phyloP scores from a whole-genome alignment of 2,329 filamentous ascomycete genomes.

The Magnaporthales sp. region DNA sequence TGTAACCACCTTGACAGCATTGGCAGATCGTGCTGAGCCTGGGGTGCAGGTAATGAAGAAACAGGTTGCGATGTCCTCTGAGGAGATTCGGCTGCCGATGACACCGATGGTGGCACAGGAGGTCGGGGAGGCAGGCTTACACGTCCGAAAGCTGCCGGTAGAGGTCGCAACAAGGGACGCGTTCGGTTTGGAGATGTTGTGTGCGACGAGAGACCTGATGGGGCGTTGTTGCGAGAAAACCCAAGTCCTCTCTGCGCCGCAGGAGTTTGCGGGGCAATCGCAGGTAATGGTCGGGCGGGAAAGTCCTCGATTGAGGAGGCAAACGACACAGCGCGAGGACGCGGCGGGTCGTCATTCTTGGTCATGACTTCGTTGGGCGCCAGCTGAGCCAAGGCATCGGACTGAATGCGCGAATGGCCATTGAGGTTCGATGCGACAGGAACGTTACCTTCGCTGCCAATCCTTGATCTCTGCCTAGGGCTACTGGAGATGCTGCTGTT shows the following conservation, averaged over 20 bases:
- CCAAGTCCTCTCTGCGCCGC: neutral
- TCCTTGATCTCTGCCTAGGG: neutral
- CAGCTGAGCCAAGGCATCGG: neutral
- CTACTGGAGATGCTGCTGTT: neutral
- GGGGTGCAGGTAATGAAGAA: neutral
- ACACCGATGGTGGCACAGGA: neutral
- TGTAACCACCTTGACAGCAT: constrained; percentile 4
- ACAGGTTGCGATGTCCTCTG: neutral
- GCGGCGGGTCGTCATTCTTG: neutral
- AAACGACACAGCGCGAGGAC: constrained; percentile 1
- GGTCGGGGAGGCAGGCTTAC: neutral
- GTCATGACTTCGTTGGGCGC: neutral
- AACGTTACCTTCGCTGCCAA: neutral
- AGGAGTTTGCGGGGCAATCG: neutral
- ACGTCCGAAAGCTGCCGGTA: neutral
- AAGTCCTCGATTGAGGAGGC: neutral
- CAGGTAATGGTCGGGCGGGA: neutral
- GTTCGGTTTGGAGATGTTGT: neutral
- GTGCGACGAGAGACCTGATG: neutral
- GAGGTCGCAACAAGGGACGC: neutral
- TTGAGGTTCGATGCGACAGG: neutral
- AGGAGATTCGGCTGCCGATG: constrained; percentile 3
- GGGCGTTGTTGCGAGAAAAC: neutral
- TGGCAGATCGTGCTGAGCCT: neutral
- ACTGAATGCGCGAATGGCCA: neutral